Base-by-base conservation (phyloP, 129 eudicot genomes). In the sunflower (Helianthus annuus) region DNA sequence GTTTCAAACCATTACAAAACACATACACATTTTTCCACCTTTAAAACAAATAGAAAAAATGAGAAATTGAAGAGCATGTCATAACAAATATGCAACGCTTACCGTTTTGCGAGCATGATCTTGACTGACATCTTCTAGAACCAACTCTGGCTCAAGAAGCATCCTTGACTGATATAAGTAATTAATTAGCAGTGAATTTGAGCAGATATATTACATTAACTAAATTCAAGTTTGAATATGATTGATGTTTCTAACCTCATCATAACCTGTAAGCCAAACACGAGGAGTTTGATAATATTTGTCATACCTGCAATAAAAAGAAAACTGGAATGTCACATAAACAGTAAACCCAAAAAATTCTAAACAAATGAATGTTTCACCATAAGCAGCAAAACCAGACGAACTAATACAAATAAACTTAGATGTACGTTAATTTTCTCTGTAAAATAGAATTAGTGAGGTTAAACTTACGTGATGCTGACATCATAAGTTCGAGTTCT, bases 241-340 rank as follows among this genome's bases (percentile, higher is more conserved):
- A 19, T 75, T 68, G 59, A 49, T 51, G 68, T 48, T 29, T 75
- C 92, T 75, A 69, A 94, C 98, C 98, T 94, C 98, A 72, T 94
- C 98, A 85, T 94, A 94, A 57, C 98, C 98, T 77, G 98, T 94
- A 76, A 94, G 97, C 98, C 98, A 94, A 22, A 93, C 92, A 62
- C 98, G 97, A 74, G 98, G 97, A 73, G 98, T 94, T 81, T 90
- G 98, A 81, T 94, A 94, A 78, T 94, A 94, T 80, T 94, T 94
- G 69, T 94, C 98, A 78, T 94, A 94, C 89, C 98, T 94, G 88
- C 27, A 58, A 58, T 24, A 69, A 59, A 32, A 67, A 64, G 22
- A 29, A 48, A 34, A 52, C 10, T 36, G 34, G 12, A 78, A 61
- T 10, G 48, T 58, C 51, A 68, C 48, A 53, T 13, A 42, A 72